A percentile compares a stretch with the other conserved stretches of the same genome.
Conservation (phyloP, 164 flowering plant genomes). For the Umbilicus rupestris region DNA sequence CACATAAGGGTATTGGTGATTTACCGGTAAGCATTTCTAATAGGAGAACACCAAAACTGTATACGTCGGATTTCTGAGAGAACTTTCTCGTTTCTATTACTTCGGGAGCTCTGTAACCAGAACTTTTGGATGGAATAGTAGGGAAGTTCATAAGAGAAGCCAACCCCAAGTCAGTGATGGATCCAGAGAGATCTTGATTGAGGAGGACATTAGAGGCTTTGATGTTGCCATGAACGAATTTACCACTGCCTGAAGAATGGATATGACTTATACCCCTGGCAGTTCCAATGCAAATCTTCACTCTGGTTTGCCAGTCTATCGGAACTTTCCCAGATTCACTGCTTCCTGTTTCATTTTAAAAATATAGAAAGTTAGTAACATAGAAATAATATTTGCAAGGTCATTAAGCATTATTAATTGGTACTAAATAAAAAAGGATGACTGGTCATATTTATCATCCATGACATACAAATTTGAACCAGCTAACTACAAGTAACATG, state of each 20-base stretch:
- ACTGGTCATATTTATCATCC: no score
- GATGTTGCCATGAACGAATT: constrained; percentile 58
- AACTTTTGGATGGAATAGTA: constrained; percentile 21
- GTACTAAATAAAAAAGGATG: no score
- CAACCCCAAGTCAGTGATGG: constrained; percentile 49
- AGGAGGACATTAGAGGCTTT: constrained; percentile 61
- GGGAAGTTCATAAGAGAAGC: constrained; percentile 36
- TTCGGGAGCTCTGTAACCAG: constrained; percentile 60
- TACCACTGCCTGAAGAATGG: constrained; percentile 40
- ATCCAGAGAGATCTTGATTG: constrained; percentile 28
- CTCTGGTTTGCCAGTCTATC: constrained; percentile 59
- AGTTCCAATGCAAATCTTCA: constrained; percentile 42
- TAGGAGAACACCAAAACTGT: constrained; percentile 61
- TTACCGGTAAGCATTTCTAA: constrained; percentile 64
- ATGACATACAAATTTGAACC: no score
- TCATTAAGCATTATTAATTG: no score
- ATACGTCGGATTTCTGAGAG: constrained; percentile 54
- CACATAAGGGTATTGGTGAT: constrained; percentile 33
- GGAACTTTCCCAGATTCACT: constrained; percentile 29
- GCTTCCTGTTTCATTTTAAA: constrained; percentile 23
- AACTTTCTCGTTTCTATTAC: constrained; percentile 29
- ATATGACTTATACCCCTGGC: constrained; percentile 56
- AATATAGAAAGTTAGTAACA: neutral
- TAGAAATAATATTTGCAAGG: no score
- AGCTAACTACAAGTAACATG: no score